These are phyloP conservation scores for Penicillium canariense DNA, from an alignment of 495 filamentous ascomycete genomes.

Conservation along the genomic window DNA sequence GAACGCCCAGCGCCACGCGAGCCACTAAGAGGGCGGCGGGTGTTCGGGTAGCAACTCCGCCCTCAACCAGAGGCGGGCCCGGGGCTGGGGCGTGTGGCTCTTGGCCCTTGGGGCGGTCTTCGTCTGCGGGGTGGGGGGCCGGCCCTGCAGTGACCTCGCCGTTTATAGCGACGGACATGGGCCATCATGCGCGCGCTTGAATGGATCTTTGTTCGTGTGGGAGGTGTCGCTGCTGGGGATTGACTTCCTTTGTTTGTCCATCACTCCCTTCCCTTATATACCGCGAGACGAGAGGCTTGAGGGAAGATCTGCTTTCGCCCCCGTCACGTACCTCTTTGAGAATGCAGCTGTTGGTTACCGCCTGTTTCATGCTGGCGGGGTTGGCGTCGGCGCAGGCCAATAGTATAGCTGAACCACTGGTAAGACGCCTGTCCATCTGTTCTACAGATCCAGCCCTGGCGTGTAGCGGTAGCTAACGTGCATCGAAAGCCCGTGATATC, in stretches of 20 bases:
- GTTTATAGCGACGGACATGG: background rate
- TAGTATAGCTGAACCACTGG: background rate
- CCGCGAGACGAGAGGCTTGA: background rate
- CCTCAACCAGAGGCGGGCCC: too few species aligned
- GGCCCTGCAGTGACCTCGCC: background rate
- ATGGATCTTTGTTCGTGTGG: background rate
- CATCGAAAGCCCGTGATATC: background rate
- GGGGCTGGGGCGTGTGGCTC: background rate
- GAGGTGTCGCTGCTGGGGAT: too few species aligned
- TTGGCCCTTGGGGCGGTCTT: background rate
- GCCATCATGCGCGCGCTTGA: background rate
- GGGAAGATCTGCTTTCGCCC: background rate
- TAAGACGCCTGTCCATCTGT: background rate
- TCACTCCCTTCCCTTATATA: background rate
- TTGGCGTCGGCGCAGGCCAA: background rate
- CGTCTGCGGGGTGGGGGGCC: background rate
- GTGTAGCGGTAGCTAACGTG: background rate
- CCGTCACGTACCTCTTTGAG: background rate
- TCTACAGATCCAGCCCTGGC: background rate
- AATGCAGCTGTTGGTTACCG: background rate
- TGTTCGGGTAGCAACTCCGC: background rate
- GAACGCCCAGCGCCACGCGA: background rate
- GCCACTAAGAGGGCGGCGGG: background rate
- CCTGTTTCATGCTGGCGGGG: background rate
- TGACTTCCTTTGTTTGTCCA: background rate